Percentiles rank a stretch among this genome's conserved stretches.
Evolutionary conservation across 345 rosid genomes (phyloP).

Genomic region (Salix exigua): DNA sequence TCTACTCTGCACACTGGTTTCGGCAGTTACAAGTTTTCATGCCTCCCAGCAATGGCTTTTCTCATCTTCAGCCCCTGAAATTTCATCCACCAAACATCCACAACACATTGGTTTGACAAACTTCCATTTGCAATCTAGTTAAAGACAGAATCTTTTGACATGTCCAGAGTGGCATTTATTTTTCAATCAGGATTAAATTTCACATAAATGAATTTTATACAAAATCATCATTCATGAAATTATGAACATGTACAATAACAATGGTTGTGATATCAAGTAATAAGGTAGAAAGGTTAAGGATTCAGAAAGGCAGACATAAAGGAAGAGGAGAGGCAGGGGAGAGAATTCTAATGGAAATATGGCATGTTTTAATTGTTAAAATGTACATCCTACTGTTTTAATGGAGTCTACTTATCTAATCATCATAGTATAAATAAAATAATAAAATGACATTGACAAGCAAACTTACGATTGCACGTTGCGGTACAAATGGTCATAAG

Average conservation of each 20-base stretch:
- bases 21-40: not conserved
- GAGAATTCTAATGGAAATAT: not conserved
- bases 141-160: not conserved
- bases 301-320: not conserved
- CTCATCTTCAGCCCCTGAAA: not conserved
- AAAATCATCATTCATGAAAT: not conserved
- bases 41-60: not conserved
- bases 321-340: not conserved
- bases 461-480: conserved; percentile 82
- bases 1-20: not conserved
- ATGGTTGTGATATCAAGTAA: not conserved
- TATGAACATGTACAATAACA: not conserved
- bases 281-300: not conserved
- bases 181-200: not conserved
- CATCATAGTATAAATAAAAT: not conserved
- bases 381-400: not conserved
- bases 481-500: conserved; percentile 87
- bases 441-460: conserved; percentile 3
- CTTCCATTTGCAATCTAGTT: not conserved
- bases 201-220: not conserved
- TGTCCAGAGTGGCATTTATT: not conserved
- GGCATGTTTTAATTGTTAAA: not conserved
- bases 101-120: not conserved
- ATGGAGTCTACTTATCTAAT: not conserved
- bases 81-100: not conserved